Percentiles rank a stretch among this genome's conserved stretches.
phyloP scores from a whole-genome alignment of 108 stramenopile species.

The Pseudonitzschia delicatissima region DNA sequence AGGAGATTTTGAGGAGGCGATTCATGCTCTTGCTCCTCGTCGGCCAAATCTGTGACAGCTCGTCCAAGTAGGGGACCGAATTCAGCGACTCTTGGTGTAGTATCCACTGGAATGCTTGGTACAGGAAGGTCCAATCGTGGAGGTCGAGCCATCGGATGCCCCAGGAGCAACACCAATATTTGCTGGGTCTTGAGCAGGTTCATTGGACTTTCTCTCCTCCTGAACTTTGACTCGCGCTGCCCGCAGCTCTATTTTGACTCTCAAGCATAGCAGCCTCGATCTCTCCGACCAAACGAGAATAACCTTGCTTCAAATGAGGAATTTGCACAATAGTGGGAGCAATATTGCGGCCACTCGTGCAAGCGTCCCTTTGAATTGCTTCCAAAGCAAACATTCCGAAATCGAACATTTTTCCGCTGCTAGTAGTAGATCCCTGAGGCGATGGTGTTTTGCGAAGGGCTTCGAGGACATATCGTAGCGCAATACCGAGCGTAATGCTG shows the following conservation, averaged over 20 bases:
- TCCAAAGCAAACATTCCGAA: constrained; percentile 99
- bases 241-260: constrained; percentile 41
- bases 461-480: constrained; percentile 96
- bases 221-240: constrained; percentile 4
- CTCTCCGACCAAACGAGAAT: constrained; percentile 85
- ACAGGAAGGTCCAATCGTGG: constrained; percentile 9
- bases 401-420: constrained; percentile 94
- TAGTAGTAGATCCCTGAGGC: constrained; percentile 40
- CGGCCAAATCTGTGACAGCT: constrained; percentile 66
- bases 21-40: constrained; percentile 62
- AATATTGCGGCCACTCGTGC: constrained; percentile 62
- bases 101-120: constrained; percentile 12
- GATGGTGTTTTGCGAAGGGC: constrained; percentile 93
- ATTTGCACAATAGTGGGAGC: constrained; percentile 98
- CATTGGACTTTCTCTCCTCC: not conserved
- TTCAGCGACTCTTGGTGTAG: constrained; percentile 56
- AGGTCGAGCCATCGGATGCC: not conserved
- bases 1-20: constrained; percentile 84
- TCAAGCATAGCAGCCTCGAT: constrained; percentile 81
- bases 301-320: constrained; percentile 88
- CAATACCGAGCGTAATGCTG: constrained; percentile 97
- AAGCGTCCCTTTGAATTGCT: constrained; percentile 79
- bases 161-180: not conserved
- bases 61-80: constrained; percentile 83
- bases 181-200: not conserved